Base-by-base conservation (phyloP, 352 stramenopile species). In the Elongisporangium undulatum region DNA sequence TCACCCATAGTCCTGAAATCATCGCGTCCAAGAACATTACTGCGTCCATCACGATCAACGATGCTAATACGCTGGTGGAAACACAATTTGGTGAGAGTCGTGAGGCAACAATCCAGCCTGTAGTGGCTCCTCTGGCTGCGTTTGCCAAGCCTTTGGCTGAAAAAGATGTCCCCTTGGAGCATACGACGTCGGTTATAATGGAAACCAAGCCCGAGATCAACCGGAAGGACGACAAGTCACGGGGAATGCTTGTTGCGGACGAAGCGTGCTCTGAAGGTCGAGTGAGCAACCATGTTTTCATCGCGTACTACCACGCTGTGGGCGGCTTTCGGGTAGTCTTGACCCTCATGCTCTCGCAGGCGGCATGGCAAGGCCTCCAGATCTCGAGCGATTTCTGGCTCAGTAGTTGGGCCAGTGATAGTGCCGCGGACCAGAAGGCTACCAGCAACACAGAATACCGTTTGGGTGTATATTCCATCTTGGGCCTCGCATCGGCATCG, bases 371-470 rank as follows among this genome's bases (percentile, higher is more conserved):
- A 58, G 63, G 21, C 13, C 55, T 94, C 1, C 74, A 81, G 56
- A 82, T 92, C 26, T 75, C 82, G 21, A 89, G 69, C 3, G 79
- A 89, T 64, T 65, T 92, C 21, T 92, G 82, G 82, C 58, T 92
- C 34, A 82, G 72, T 5, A 68, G 72, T 24, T 92, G 82, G 79
- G 87, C 77, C 0, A 69, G 61, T 29, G 56, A 21, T 48, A 64
- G 51, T 55, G 78, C 98, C 13, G 19, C 19, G 12, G 23, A 59
- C 5, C 34, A 45, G 2, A 50, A 8, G 64, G 70, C 50, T 90
- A 90, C 16, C 23, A 12, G 68, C 55, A 49, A 50, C 2, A 74
- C 58, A 9, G 58, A 59, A 16, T 75, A 74, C 24, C 75, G 77
- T 16, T 53, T 90, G 17, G 48, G 52, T 19, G 75, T 88, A 8